Base-by-base conservation (phyloP, 2,329 filamentous ascomycete genomes). In the Acephala macrosclerotiorum region DNA sequence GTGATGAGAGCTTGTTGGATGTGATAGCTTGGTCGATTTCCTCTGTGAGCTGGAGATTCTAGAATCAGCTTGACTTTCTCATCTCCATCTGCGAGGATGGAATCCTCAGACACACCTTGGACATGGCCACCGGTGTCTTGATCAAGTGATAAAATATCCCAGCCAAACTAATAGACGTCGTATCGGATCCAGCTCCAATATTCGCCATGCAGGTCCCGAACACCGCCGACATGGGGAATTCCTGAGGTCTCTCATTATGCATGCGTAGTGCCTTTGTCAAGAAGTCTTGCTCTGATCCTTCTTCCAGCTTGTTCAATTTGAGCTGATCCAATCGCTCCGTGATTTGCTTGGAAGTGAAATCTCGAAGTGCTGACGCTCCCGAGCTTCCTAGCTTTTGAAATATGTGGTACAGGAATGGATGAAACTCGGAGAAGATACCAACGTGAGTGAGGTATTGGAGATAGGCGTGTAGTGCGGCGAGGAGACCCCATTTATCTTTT, bases 1-100 rank as follows among this genome's bases (percentile, higher is more conserved):
- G 72, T 8, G 70, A 66, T 26, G 75, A 68, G 18, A 72, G 51
- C 25, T 58, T 59, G 9, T 25, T 22, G 11, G 49, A 29, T 14
- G 25, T 11, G 18, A 60, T 62, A 29, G 53, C 45, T 6, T 75
- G 74, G 12, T 53, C 25, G 5, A 80, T 73, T 60, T 81, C 79
- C 0, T 60, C 38, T 0, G 73, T 72, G 0, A 80, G 64, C 16
- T 73, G 12, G 14, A 2, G 25, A 1, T 18, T 5, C 26, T 8
- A 49, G 45, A 11, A 22, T 49, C 3, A 25, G 18, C 6, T 49
- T n/a, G 12, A 3, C 3, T 14, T 4, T 42, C 3, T 42, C 38
- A 42, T 42, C 18, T n/a, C 18, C 3, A 49, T n/a, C n/a, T n/a
- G 20, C 11, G 20, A 49, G 8, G 11, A n/a, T 9, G 22, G 40